Conservation (phyloP, 75 land plant genomes). For the Picea glauca region DNA sequence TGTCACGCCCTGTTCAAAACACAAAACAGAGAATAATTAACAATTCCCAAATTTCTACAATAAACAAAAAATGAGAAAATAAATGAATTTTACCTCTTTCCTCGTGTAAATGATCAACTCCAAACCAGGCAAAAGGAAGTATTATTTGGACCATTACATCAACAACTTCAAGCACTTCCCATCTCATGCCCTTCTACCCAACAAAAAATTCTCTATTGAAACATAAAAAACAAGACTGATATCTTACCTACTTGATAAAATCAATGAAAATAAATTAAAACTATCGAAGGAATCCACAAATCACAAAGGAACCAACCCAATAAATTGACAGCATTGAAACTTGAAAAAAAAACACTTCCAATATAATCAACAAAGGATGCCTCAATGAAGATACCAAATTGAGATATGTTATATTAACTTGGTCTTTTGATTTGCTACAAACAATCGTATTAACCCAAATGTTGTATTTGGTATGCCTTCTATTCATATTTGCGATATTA, state of each 20-base stretch:
- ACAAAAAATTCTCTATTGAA: not conserved
- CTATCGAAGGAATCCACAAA: not conserved
- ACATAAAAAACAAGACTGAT: not conserved
- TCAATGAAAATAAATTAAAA: not conserved
- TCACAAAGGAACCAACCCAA: not conserved
- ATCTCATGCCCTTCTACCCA: not conserved
- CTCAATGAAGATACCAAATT: too few relatives aligned
- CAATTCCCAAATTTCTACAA: not conserved
- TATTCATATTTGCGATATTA: not conserved
- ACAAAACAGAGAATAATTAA: not conserved
- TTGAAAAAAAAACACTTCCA: not conserved
- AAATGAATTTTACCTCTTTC: not conserved
- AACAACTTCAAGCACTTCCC: not conserved
- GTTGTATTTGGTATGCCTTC: not conserved
- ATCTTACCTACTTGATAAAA: not conserved
- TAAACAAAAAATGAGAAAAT: not conserved
- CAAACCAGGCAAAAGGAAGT: not conserved
- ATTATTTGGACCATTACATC: not conserved
- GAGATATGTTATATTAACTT: not conserved
- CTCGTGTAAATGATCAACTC: not conserved
- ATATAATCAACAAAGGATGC: not conserved
- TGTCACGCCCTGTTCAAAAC: conserved; percentile 57
- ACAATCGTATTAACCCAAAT: not conserved
- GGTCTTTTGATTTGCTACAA: not conserved
- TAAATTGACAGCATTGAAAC: not conserved